Evolutionary conservation across 768 basidiomycete genomes (phyloP).

Genomic region (Podaxis pistillaris): DNA sequence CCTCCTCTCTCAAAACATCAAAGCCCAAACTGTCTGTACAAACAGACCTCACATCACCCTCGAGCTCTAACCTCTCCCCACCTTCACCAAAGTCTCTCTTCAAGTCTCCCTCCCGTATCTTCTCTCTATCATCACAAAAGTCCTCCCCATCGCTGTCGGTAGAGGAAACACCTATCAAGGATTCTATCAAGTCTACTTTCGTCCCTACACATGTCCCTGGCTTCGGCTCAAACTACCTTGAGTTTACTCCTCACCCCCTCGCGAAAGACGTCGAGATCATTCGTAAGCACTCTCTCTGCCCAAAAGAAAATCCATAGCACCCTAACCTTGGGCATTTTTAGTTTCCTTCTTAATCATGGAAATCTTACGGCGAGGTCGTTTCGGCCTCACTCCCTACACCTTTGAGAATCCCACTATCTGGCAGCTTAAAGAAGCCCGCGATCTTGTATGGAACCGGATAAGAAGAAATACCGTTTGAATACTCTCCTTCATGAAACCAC

Average conservation of each 20-base stretch:
- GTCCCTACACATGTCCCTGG: conserved; percentile 52
- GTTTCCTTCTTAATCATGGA: conserved; percentile 68
- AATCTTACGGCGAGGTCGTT: conserved; percentile 58
- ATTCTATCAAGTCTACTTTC: conserved; percentile 32
- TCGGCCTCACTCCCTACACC: conserved; percentile 45
- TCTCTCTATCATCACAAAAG: conserved; percentile 12
- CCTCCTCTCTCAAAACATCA: conserved; percentile 26
- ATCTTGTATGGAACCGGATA: conserved; percentile 34
- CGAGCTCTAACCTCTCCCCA: neutral
- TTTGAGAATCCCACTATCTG: conserved; percentile 49
- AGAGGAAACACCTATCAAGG: conserved; percentile 23
- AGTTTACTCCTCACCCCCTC: conserved; percentile 48
- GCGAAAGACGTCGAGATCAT: conserved; percentile 53
- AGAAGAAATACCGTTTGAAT: conserved; percentile 30
- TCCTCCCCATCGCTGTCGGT: conserved; percentile 23
- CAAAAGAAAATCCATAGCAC: neutral
- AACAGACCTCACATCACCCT: conserved; percentile 11
- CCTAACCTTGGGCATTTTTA: conserved; percentile 21
- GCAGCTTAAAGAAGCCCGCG: conserved; percentile 41
- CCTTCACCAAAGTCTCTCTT: conserved; percentile 18
- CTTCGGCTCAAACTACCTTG: conserved; percentile 56
- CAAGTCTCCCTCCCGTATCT: conserved; percentile 17
- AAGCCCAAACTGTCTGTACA: conserved; percentile 22
- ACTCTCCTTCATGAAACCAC: conserved; percentile 4
- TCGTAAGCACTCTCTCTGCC: conserved; percentile 30